These are phyloP conservation scores for Hyphodiscus hymeniophilus DNA, from an alignment of 495 filamentous ascomycete genomes.

Conservation along the genomic window DNA sequence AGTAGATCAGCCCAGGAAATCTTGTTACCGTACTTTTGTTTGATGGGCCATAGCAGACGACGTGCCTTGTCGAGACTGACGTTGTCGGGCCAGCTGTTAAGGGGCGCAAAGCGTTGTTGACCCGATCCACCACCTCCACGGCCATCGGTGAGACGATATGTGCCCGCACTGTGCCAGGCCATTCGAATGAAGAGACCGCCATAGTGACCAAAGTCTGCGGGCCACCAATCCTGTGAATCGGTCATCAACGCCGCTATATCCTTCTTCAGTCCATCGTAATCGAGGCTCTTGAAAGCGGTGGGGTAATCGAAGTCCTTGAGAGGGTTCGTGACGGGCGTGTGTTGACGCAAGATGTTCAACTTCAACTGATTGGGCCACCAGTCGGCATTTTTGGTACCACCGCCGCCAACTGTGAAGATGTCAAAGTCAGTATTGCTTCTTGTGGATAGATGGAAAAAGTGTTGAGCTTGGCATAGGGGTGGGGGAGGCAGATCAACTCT, in stretches of 20 bases:
- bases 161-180: conserved; percentile 71
- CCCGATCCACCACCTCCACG: conserved; percentile 63
- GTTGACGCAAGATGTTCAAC: conserved; percentile 65
- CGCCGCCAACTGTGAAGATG: conserved; percentile 52
- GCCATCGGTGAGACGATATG: conserved; percentile 63
- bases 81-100: conserved; percentile 78
- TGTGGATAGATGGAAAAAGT: too few species aligned
- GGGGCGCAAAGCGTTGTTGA: conserved; percentile 66
- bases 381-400: conserved; percentile 53
- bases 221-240: conserved; percentile 70
- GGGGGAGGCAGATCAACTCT: too few species aligned
- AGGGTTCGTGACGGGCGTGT: conserved; percentile 52
- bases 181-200: conserved; percentile 69
- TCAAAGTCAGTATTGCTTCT: too few species aligned
- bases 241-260: conserved; percentile 60
- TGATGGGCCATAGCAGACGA: conserved; percentile 69
- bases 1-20: conserved; percentile 69
- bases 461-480: too few species aligned
- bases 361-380: conserved; percentile 63
- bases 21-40: conserved; percentile 74
- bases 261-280: conserved; percentile 64
- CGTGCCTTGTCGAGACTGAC: conserved; percentile 69
- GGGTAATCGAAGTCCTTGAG: conserved; percentile 59
- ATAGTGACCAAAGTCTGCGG: conserved; percentile 70
- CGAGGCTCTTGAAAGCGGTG: conserved; percentile 58